phyloP scores from a whole-genome alignment of 805 yeast species.

The Pichia rugopelliculosa region DNA sequence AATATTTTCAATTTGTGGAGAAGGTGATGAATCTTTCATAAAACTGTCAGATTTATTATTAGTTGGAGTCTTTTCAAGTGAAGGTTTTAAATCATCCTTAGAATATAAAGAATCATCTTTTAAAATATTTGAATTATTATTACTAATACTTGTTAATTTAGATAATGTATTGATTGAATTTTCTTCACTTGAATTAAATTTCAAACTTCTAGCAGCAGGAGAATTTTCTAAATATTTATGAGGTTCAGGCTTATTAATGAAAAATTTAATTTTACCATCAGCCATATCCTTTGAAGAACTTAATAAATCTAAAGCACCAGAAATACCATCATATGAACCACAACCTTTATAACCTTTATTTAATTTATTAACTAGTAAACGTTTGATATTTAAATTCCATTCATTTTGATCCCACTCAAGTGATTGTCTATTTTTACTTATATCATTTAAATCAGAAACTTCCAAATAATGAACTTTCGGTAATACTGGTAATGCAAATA shows the following conservation, averaged over 20 bases:
- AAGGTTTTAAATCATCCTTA: neutral
- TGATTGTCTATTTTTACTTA: conserved; percentile 30
- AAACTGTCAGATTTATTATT: conserved; percentile 2
- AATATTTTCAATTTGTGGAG: conserved; percentile 26
- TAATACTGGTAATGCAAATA: conserved; percentile 77
- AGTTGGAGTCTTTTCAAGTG: neutral
- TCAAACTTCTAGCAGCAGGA: conserved; percentile 4
- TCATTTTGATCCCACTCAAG: conserved; percentile 47
- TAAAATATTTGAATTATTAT: neutral
- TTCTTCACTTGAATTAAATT: conserved; percentile 2
- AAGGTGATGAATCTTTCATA: conserved; percentile 2
- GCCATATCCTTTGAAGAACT: conserved; percentile 21
- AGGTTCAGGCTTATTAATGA: conserved; percentile 10
- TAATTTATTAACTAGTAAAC: conserved; percentile 45
- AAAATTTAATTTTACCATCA: conserved; percentile 19
- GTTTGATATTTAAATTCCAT: conserved; percentile 54
- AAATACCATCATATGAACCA: conserved; percentile 59
- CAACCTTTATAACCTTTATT: conserved; percentile 65
- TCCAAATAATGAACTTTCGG: conserved; percentile 71
- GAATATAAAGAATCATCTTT: conserved; percentile 5
- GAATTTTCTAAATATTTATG: conserved; percentile 9
- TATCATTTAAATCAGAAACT: conserved; percentile 47
- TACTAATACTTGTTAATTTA: neutral
- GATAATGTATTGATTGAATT: neutral
- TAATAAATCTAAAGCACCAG: conserved; percentile 41